These are phyloP conservation scores for Scytalidium lignicola DNA, from an alignment of 2,329 filamentous ascomycete genomes.

Conservation along the genomic window DNA sequence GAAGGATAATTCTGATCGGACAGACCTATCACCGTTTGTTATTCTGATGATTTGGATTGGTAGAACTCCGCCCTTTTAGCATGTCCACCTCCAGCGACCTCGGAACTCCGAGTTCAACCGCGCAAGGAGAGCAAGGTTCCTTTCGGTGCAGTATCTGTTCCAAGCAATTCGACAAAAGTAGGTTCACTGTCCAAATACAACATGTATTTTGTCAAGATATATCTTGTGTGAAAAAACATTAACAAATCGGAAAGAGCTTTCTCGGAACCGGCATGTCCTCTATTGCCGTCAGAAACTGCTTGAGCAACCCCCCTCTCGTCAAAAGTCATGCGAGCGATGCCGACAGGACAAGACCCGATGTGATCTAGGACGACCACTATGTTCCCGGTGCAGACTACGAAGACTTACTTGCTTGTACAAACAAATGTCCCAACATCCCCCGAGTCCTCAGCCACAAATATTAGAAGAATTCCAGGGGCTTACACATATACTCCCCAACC, in stretches of 20 bases:
- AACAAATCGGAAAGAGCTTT: neutral
- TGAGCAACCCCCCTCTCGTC: neutral
- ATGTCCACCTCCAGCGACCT: neutral
- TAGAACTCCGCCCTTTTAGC: neutral
- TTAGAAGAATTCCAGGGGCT: too few relatives aligned
- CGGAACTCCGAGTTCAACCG: neutral
- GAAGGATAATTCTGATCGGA: too few relatives aligned
- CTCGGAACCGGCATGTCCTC: conserved; percentile 4
- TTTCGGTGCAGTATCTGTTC: conserved; percentile 3
- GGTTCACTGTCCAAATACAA: neutral
- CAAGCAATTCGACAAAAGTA: conserved; percentile 2
- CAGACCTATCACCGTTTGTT: neutral
- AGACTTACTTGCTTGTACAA: neutral
- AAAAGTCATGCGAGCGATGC: conserved; percentile 2
- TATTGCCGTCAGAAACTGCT: conserved; percentile 5
- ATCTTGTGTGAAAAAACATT: neutral
- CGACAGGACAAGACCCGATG: conserved; percentile 4
- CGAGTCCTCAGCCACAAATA: neutral
- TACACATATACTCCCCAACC: too few relatives aligned
- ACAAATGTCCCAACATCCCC: neutral
- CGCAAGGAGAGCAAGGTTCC: neutral
- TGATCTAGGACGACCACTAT: neutral
- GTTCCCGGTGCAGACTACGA: neutral
- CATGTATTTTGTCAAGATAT: too few relatives aligned
- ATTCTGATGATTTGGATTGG: neutral